These are phyloP conservation scores for Takashimella tepidaria DNA, from an alignment of 1,284 basidiomycete species.

Conservation along the genomic window DNA sequence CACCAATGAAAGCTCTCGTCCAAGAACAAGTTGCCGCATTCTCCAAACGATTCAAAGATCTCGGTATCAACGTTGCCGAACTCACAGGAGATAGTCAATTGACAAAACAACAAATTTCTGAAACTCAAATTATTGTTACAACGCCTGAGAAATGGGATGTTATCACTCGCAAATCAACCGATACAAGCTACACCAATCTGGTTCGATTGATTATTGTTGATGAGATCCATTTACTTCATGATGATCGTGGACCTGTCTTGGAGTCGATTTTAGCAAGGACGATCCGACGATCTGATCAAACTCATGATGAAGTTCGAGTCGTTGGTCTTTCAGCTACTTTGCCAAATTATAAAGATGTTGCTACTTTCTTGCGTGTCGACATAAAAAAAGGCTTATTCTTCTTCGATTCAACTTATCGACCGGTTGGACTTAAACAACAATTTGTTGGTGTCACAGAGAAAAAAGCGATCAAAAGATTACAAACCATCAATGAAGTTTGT, in stretches of 20 bases:
- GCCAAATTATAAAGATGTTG: conserved; percentile 98
- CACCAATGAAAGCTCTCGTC: conserved; percentile 97
- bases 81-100: conserved; percentile 96
- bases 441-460: conserved; percentile 98
- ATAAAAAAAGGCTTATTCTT: conserved; percentile 90
- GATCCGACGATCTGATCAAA: conserved; percentile 93
- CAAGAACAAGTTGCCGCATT: conserved; percentile 98
- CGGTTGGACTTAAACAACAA: conserved; percentile 92
- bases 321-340: conserved; percentile 95
- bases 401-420: conserved; percentile 90
- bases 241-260: conserved; percentile 95
- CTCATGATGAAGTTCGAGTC: conserved; percentile 82
- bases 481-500: conserved; percentile 98
- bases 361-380: conserved; percentile 94
- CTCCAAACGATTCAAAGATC: conserved; percentile 69
- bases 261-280: conserved; percentile 89
- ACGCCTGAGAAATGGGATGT: conserved; percentile 99
- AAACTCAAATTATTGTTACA: conserved; percentile 98
- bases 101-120: conserved; percentile 95
- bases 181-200: conserved; percentile 94
- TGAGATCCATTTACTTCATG: conserved; percentile 95
- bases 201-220: conserved; percentile 96
- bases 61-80: conserved; percentile 86
- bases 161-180: conserved; percentile 95
- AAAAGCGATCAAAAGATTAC: conserved; percentile 97